Evolutionary conservation across 108 stramenopile genomes (phyloP), one percentile per base, ranked within the genome.

Genomic region (Stephanodiscus triporus): DNA sequence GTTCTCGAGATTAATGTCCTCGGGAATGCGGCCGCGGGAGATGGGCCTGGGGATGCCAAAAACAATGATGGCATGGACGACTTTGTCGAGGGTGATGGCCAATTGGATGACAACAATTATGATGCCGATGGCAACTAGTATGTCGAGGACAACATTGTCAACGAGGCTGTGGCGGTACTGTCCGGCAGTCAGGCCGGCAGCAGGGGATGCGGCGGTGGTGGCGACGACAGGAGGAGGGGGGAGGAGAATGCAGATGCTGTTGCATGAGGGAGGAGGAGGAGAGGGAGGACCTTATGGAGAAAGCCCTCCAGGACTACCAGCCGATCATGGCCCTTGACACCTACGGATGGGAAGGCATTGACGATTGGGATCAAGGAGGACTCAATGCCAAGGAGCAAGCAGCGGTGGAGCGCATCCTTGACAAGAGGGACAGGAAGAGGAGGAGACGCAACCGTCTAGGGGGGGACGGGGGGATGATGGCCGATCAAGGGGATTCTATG

Each of bases 301-400:
- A n/a, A n/a, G n/a, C 94, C 61, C 86, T 93, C 54, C 88, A 89
- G 19, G 98, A 99, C 84, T 99, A 99, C 75, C 95, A 96, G 62
- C 86, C 90, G 0, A 97, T 97, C 70, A 90, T 89, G 0, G 97
- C 95, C 26, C 85, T 99, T 61, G 98, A 99, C 85, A 88, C 87
- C 1, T 99, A 99, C 76, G 98, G 97, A 20, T 80, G 85, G 11
- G 93, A 93, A 76, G 95, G 93, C 6, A 85, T 98, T 58, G 98
- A 97, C 79, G 83, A 95, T 73, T 78, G 94, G 4, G 95, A 98
- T n/a, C 96, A 96, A 68, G 90, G 63, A 4, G 70, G 27, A 7
- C 90, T 97, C 84, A 90, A 92, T 60, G 66, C 81, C 43, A 96
- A 97, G 17, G 75, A 95, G 62, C 89, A 96, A 3, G 80, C 80